phyloP scores from a whole-genome alignment of 2,329 filamentous ascomycete genomes.

The Emergomyces africanus region DNA sequence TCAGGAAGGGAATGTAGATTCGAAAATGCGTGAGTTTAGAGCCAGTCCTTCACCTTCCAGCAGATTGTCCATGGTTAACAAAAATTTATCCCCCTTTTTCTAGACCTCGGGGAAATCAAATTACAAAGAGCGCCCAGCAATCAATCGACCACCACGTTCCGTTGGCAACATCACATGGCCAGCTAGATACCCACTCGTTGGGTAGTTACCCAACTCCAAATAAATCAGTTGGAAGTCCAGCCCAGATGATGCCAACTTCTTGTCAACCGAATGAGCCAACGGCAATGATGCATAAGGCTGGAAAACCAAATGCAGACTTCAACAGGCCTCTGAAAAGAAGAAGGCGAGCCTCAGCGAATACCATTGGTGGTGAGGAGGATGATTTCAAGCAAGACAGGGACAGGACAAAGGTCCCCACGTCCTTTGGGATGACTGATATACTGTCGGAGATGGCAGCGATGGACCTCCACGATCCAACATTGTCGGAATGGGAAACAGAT shows the following conservation, averaged over 20 bases:
- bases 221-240: background rate
- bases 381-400: background rate
- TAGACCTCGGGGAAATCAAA: slow-evolving; percentile 22
- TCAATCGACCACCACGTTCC: background rate
- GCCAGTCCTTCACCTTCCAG: background rate
- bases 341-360: background rate
- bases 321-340: background rate
- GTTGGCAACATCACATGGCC: background rate
- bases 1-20: slow-evolving; percentile 76
- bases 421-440: slow-evolving; percentile 20
- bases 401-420: slow-evolving; percentile 10
- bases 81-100: slow-evolving; percentile 8
- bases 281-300: background rate
- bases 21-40: slow-evolving; percentile 61
- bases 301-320: background rate
- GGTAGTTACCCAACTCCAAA: background rate
- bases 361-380: background rate
- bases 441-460: slow-evolving; percentile 20
- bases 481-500: slow-evolving; percentile 37
- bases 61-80: slow-evolving; percentile 7
- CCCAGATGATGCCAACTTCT: background rate
- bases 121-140: slow-evolving; percentile 6
- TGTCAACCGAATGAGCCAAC: background rate
- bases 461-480: slow-evolving; percentile 19
- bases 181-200: background rate